Conservation (phyloP, 2,329 filamentous ascomycete species). For the Teratosphaeria nubilosa region DNA sequence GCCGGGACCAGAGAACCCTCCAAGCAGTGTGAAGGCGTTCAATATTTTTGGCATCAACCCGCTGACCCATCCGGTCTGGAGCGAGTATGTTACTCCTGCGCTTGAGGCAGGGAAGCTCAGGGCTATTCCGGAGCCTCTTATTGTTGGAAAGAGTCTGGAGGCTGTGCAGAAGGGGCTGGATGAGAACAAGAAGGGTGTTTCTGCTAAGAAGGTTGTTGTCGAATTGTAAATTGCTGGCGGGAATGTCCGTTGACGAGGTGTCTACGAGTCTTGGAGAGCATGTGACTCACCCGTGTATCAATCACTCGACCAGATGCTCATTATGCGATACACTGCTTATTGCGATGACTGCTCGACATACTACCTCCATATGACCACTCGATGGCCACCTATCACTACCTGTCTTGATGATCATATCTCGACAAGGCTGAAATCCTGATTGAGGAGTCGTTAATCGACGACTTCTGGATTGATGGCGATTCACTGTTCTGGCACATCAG, state of each 20-base stretch:
- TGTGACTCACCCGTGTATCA: no score
- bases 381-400: no score
- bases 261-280: background rate
- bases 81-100: slow-evolving; percentile 22
- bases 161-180: slow-evolving; percentile 22
- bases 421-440: no score
- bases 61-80: slow-evolving; percentile 19
- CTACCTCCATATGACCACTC: no score
- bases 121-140: slow-evolving; percentile 26
- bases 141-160: slow-evolving; percentile 30
- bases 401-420: no score
- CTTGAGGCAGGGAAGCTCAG: slow-evolving; percentile 25
- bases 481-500: no score
- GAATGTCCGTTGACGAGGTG: background rate
- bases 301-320: no score
- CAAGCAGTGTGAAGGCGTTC: slow-evolving; percentile 17
- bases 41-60: slow-evolving; percentile 19
- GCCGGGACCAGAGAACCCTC: slow-evolving; percentile 14
- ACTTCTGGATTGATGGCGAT: no score
- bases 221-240: slow-evolving; percentile 11
- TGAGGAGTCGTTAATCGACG: no score
- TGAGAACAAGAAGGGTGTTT: slow-evolving; percentile 23
- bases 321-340: no score
- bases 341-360: no score
- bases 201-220: slow-evolving; percentile 25